Base-by-base conservation (phyloP, 306 rosid species). In the Corylus heterophylla region DNA sequence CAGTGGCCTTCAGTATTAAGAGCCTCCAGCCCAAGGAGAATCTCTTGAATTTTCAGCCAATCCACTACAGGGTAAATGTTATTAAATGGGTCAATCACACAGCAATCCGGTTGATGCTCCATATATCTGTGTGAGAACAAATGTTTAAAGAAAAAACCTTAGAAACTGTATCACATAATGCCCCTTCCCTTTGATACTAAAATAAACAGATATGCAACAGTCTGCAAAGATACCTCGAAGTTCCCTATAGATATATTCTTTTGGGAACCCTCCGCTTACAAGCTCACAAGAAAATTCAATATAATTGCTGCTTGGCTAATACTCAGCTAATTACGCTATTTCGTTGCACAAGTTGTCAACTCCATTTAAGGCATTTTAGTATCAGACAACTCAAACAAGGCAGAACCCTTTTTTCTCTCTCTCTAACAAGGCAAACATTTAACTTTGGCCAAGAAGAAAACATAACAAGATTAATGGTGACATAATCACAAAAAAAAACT, bases 51-150 rank as follows among this genome's bases (percentile, higher is more conserved):
- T 86, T 90, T 83, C 54, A 91, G 76, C 83, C 97, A 89, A 85
- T 95, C 94, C 78, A 95, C 50, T 54, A 95, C 78, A 20, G 94
- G 91, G 82, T 79, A 90, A 45, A 95, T 86, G 71, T 85, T 85
- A 70, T 54, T 78, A 71, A 92, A 79, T 29, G 92, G 93, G 82
- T 95, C 98, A 77, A 95, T 67, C 83, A 91, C 94, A 83, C 98
- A 92, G 45, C 56, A 83, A 70, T 86, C 91, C 52, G 42, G 76
- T 74, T 78, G 88, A 49, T 84, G 84, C 78, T 90, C 98, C 85
- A 92, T 84, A 76, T 95, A 92, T 69, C 87, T 88, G 89, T 67
- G 62, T 12, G 54, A 71, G 48, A 76, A 27, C 27, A 67, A 51
- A 42, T 39, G 37, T 39, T 54, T 27, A 39, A 49, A 44, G 54